Evolutionary conservation across 2,329 filamentous ascomycete genomes (phyloP), one percentile per base, ranked within the genome.

Genomic region (Fusarium clavum): DNA sequence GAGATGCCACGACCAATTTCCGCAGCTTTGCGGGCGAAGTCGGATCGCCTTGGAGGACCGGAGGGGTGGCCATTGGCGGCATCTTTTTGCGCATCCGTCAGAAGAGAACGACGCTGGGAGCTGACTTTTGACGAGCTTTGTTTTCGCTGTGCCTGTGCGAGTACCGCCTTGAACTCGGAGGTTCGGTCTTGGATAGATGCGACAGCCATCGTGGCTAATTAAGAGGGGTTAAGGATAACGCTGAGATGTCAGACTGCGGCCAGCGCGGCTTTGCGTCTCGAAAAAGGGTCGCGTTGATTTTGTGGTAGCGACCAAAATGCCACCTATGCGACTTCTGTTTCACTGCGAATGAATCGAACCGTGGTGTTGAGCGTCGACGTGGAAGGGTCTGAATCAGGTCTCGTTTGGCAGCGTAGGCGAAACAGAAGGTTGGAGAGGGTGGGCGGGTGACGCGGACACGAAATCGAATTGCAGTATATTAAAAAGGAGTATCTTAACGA

Each of bases 121-220:
- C 92, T 89, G 54, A 91, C 86, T 83, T 97, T 97, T 64, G 88
- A 89, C 13, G 91, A 87, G 32, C 90, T 90, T 76, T 96, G 90
- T 70, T 91, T 88, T 77, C 91, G 92, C 82, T 97, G 94, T 54
- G 93, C 92, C 79, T 97, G 93, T 47, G 88, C 86, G 68, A 98
- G 89, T 77, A 98, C 97, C 70, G 94, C 92, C 79, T 91, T 92
- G 87, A 99, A 99, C 86, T 99, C 96, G 78, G 90, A 88, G 61
- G 96, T 99, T 78, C 96, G 93, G 84, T 99, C 96, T 85, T 99
- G 96, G 80, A 98, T 97, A 54, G 94, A 95, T 65, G 86, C 79
- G 77, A 89, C 85, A 61, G 88, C 88, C 89, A 91, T 91, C 54
- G 67, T 79, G 78, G 57, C 43, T 32, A 56, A 47, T 69, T 68